phyloP scores from a whole-genome alignment of 495 filamentous ascomycete species.

The Lindgomyces ingoldianus region DNA sequence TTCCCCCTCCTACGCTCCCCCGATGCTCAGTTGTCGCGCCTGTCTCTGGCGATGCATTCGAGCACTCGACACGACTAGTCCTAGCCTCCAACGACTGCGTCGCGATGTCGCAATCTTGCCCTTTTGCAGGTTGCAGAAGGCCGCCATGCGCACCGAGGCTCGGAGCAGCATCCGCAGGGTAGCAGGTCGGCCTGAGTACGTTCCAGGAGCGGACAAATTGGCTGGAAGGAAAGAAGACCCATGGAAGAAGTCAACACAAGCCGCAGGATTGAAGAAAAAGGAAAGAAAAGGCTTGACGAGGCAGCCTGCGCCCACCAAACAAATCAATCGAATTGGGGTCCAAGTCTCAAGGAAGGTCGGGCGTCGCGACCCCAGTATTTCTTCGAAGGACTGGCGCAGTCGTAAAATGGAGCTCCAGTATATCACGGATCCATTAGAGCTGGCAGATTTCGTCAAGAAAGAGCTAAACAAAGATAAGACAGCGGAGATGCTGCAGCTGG shows the following conservation, averaged over 20 bases:
- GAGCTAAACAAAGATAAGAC: conserved; percentile 57
- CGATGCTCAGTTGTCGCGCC: conserved; percentile 37
- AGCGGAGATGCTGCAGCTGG: conserved; percentile 64
- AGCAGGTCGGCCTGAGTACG: neutral
- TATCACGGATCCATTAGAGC: conserved; percentile 64
- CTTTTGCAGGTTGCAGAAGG: conserved; percentile 8
- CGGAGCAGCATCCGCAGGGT: neutral
- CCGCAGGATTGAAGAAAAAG: conserved; percentile 13
- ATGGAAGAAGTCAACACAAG: conserved; percentile 19
- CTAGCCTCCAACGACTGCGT: conserved; percentile 10
- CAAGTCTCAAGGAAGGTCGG: neutral
- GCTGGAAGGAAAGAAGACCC: conserved; percentile 6
- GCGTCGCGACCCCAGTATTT: conserved; percentile 10
- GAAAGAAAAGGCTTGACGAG: conserved; percentile 2
- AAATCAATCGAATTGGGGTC: neutral
- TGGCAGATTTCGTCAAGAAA: conserved; percentile 62
- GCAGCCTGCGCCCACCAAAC: neutral
- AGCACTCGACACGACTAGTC: conserved; percentile 23
- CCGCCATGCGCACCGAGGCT: conserved; percentile 4
- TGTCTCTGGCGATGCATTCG: conserved; percentile 37
- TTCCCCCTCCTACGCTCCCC: neutral
- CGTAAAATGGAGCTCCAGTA: conserved; percentile 58
- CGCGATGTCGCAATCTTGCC: neutral
- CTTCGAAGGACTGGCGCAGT: conserved; percentile 18
- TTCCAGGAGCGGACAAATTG: neutral